Conservation (phyloP, 208 protist species). For the Cochliopodium minus region DNA sequence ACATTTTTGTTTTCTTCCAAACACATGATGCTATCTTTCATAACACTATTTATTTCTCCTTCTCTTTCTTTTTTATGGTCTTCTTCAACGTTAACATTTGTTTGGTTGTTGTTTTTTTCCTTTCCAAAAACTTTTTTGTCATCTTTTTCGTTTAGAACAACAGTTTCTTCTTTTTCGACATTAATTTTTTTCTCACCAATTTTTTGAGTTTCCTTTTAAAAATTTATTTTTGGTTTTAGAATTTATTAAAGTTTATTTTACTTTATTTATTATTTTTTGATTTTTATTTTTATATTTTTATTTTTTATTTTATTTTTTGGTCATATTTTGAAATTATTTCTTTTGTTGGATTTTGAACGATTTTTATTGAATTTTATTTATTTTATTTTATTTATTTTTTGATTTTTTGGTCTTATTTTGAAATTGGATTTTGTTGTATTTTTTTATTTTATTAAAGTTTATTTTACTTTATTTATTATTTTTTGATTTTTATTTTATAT, state of each 20-base stretch:
- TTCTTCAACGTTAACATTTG: no score
- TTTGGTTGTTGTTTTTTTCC: no score
- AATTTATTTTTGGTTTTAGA: background rate
- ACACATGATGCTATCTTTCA: background rate
- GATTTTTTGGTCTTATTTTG: background rate
- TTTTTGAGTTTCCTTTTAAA: background rate
- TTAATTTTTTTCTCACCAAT: background rate
- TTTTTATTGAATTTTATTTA: conserved; percentile 3
- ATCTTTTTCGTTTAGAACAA: background rate
- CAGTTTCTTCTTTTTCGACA: conserved; percentile 1
- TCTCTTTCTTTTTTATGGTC: no score
- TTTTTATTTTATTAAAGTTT: background rate
- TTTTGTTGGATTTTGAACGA: background rate
- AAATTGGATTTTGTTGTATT: background rate
- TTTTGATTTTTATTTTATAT: conserved; percentile 2
- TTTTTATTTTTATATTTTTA: conserved; percentile 2
- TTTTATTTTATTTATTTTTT: conserved; percentile 2
- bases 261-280: background rate
- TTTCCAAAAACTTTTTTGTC: background rate
- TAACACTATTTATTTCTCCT: background rate
- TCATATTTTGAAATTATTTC: conserved; percentile 3
- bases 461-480: conserved; percentile 2
- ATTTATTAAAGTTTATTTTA: conserved; percentile 3
- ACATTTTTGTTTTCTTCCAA: background rate
- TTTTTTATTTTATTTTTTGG: conserved; percentile 1